Percentiles rank a stretch among this genome's conserved stretches.
Conservation (phyloP, 495 filamentous ascomycete genomes). For the Sordaria brevicollis region DNA sequence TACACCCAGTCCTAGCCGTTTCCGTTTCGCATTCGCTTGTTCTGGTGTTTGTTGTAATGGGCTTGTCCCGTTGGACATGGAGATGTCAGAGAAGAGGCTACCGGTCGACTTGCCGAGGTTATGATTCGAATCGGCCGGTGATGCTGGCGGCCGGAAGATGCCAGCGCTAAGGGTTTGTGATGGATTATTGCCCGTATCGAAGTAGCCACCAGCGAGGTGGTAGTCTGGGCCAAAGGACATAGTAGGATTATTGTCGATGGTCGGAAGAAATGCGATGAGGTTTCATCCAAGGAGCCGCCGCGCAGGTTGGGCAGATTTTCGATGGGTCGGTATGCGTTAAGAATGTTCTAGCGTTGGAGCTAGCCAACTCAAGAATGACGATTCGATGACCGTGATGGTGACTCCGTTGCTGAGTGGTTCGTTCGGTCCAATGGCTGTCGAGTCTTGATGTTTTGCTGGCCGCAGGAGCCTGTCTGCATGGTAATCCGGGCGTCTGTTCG, state of each 20-base stretch:
- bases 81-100: conserved; percentile 35
- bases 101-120: conserved; percentile 45
- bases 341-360: background rate
- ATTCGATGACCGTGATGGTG: background rate
- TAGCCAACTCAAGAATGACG: background rate
- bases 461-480: background rate
- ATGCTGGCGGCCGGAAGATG: conserved; percentile 61
- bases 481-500: background rate
- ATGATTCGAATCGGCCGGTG: conserved; percentile 51
- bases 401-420: background rate
- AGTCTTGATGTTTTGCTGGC: background rate
- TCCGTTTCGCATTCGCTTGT: conserved; percentile 27
- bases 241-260: conserved; percentile 1
- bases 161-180: conserved; percentile 38
- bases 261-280: background rate
- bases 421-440: background rate
- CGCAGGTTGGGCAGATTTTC: background rate
- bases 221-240: conserved; percentile 35
- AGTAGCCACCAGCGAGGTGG: conserved; percentile 39
- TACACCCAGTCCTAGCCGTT: conserved; percentile 17
- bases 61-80: conserved; percentile 15
- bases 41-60: background rate
- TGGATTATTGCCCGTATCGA: conserved; percentile 29
- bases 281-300: background rate
- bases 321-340: background rate